These are phyloP conservation scores for Xerocomus brunneocitrinus DNA, from an alignment of 768 basidiomycete genomes.

Conservation along the genomic window DNA sequence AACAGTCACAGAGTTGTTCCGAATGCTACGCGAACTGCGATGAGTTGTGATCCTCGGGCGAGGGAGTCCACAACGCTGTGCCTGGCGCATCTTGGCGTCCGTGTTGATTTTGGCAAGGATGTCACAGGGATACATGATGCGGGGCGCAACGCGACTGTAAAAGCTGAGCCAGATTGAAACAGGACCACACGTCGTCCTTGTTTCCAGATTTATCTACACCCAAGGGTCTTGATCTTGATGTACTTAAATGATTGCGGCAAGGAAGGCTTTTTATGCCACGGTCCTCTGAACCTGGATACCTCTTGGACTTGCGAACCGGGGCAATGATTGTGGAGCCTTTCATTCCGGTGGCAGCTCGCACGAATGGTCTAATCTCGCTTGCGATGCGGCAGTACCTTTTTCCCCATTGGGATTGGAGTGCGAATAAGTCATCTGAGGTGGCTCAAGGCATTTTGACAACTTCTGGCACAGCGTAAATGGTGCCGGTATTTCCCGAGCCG, in stretches of 20 bases:
- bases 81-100: conserved; percentile 30
- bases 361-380: background rate
- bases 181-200: background rate
- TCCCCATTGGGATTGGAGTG: background rate
- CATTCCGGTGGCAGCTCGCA: background rate
- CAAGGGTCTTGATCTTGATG: background rate
- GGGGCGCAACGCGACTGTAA: background rate
- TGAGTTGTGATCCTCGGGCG: conserved; percentile 1
- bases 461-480: no score
- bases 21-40: conserved; percentile 1
- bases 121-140: background rate
- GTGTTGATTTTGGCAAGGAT: conserved; percentile 18
- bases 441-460: no score
- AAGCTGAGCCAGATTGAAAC: conserved; percentile 11
- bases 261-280: background rate
- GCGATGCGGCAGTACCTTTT: background rate
- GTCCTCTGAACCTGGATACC: background rate
- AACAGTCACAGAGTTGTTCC: conserved; percentile 1
- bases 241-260: background rate
- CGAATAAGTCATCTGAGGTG: background rate
- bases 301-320: background rate
- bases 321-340: background rate
- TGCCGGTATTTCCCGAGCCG: background rate
- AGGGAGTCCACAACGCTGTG: conserved; percentile 24
- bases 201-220: background rate